Conservation (phyloP, 345 rosid genomes). For the Ceriops decandra region DNA sequence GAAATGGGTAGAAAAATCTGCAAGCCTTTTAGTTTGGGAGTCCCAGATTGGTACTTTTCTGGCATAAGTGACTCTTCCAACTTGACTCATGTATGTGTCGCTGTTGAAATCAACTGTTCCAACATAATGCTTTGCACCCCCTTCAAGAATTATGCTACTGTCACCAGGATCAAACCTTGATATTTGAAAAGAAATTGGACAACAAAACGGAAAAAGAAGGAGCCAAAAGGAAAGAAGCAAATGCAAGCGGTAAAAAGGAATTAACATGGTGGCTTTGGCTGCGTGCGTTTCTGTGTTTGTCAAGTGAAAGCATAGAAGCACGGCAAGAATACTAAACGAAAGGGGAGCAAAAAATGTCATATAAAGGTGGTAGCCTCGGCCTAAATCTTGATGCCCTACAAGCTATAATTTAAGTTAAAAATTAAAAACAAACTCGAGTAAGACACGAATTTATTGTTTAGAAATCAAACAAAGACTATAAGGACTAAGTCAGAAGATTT, state of each 20-base stretch:
- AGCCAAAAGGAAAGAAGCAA: constrained; percentile 3
- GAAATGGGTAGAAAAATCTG: constrained; percentile 38
- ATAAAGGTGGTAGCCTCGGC: too few species aligned
- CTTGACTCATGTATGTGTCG: constrained; percentile 16
- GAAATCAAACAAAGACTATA: too few species aligned
- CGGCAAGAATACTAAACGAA: too few species aligned
- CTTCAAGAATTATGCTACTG: constrained; percentile 25
- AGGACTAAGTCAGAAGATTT: too few species aligned
- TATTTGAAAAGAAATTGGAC: constrained; percentile 25
- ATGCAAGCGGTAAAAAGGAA: not conserved
- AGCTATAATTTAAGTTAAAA: too few species aligned
- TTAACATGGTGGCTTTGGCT: not conserved
- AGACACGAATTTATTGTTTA: too few species aligned
- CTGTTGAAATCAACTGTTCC: constrained; percentile 32
- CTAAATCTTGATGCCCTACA: too few species aligned
- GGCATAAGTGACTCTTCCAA: constrained; percentile 35
- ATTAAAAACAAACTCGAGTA: too few species aligned
- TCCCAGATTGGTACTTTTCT: constrained; percentile 31
- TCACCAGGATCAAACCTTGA: constrained; percentile 16
- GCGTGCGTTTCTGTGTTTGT: too few species aligned
- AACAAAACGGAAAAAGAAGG: not conserved
- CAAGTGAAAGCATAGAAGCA: too few species aligned
- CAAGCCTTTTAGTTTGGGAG: constrained; percentile 14
- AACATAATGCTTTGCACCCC: constrained; percentile 30
- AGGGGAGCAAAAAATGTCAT: too few species aligned